Evolutionary conservation across 768 basidiomycete species (phyloP).

Genomic region (Russula sp.): DNA sequence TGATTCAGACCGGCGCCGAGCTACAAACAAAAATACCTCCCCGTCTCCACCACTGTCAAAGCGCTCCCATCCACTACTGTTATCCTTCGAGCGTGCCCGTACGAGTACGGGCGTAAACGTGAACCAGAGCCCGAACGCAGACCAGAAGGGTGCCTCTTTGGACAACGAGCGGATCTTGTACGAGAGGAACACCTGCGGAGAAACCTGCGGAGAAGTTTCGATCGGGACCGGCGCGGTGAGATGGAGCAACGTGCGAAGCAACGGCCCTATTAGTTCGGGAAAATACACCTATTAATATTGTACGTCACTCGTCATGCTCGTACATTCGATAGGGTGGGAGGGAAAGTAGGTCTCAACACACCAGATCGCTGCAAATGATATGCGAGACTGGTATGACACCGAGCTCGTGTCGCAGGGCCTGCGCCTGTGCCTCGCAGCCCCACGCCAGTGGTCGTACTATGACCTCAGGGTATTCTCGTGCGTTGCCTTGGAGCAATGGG

Average conservation of each 20-base stretch:
- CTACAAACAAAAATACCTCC: conserved; percentile 59
- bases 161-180: conserved; percentile 73
- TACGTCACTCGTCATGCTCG: conserved; percentile 12
- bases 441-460: conserved; percentile 63
- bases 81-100: conserved; percentile 26
- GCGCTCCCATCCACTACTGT: conserved; percentile 31
- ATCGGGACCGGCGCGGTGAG: conserved; percentile 45
- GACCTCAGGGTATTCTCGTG: conserved; percentile 31
- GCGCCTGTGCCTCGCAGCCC: conserved; percentile 54
- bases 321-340: neutral
- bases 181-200: conserved; percentile 55
- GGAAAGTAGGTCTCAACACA: conserved; percentile 44
- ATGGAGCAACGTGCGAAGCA: conserved; percentile 70
- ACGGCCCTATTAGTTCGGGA: conserved; percentile 72
- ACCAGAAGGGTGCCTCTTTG: conserved; percentile 77
- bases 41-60: conserved; percentile 28
- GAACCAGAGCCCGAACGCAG: conserved; percentile 78
- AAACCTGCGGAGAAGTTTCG: neutral
- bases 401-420: conserved; percentile 43
- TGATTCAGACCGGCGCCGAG: conserved; percentile 56
- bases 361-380: conserved; percentile 81
- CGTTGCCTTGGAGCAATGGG: conserved; percentile 47
- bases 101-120: conserved; percentile 54
- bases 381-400: conserved; percentile 47
- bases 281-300: conserved; percentile 83